Evolutionary conservation across 495 filamentous ascomycete genomes (phyloP).

Genomic region (Sordaria brevicollis): DNA sequence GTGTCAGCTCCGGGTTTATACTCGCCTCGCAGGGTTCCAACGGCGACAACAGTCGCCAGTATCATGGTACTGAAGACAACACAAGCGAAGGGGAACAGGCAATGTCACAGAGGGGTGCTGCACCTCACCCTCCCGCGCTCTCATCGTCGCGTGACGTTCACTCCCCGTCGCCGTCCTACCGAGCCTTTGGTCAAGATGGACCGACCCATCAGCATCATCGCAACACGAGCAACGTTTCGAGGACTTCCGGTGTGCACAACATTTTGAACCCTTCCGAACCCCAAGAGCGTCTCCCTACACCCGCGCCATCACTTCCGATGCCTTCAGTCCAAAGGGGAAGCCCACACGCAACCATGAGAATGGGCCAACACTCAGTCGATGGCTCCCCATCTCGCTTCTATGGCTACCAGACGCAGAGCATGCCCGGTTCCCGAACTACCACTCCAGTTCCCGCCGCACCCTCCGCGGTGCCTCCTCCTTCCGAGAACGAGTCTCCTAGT

Average conservation of each 20-base stretch:
- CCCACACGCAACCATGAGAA: slow-evolving; percentile 14
- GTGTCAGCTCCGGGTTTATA: slow-evolving; percentile 15
- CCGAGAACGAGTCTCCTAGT: slow-evolving; percentile 28
- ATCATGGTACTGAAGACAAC: slow-evolving; percentile 38
- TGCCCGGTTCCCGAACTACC: slow-evolving; percentile 2
- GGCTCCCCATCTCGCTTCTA: slow-evolving; percentile 24
- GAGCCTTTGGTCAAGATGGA: slow-evolving; percentile 15
- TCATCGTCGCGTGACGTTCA: slow-evolving; percentile 17
- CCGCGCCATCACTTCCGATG: slow-evolving; percentile 10
- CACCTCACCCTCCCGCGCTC: slow-evolving; percentile 31
- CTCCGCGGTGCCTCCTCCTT: slow-evolving; percentile 17
- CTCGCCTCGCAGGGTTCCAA: slow-evolving; percentile 8
- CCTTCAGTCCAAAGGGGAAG: slow-evolving; percentile 1
- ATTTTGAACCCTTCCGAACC: slow-evolving; percentile 40
- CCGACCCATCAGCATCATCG: slow-evolving; percentile 17
- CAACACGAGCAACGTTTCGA: slow-evolving; percentile 20
- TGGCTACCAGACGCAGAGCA: slow-evolving; percentile 17
- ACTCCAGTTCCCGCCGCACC: slow-evolving; percentile 9
- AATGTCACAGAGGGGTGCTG: slow-evolving; percentile 49
- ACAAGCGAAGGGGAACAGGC: slow-evolving; percentile 46
- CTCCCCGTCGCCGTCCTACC: slow-evolving; percentile 19
- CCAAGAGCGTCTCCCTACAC: slow-evolving; percentile 9
- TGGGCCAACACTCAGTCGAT: slow-evolving; percentile 15
- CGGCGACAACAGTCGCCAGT: slow-evolving; percentile 35
- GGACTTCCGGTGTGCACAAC: slow-evolving; percentile 38